phyloP scores from a whole-genome alignment of 345 rosid genomes.

The Populus tremula region DNA sequence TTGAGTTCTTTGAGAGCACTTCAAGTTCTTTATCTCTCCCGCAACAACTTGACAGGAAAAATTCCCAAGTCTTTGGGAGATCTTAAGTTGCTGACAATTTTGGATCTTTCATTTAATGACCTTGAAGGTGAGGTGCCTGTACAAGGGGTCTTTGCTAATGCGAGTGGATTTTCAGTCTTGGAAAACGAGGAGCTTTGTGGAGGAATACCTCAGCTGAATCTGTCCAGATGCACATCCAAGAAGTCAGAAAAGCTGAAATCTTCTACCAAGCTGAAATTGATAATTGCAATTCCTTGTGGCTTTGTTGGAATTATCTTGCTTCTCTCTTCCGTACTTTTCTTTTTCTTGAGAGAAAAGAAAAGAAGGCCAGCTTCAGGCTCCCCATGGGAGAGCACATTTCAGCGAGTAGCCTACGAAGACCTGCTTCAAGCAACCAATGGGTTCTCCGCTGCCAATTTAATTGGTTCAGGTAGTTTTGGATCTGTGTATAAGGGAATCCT shows the following conservation, averaged over 20 bases:
- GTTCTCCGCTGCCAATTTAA: background rate
- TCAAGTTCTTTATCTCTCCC: constrained; percentile 3
- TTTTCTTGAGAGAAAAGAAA: background rate
- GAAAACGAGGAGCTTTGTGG: constrained; percentile 19
- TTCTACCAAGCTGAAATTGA: background rate
- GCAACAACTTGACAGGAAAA: constrained; percentile 13
- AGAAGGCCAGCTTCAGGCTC: background rate
- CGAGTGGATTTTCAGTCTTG: background rate
- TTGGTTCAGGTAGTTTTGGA: constrained; percentile 11
- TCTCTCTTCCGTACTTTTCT: background rate
- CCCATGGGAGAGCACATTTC: background rate
- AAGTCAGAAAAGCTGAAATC: background rate
- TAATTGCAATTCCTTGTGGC: background rate
- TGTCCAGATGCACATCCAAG: background rate
- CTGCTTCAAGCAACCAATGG: background rate
- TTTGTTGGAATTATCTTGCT: background rate
- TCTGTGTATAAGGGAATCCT: constrained; percentile 1
- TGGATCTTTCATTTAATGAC: constrained; percentile 15
- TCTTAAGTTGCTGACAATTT: background rate
- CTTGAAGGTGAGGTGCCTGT: constrained; percentile 14
- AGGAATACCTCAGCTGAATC: constrained; percentile 3
- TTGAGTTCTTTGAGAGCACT: constrained; percentile 9
- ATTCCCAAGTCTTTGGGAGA: constrained; percentile 5
- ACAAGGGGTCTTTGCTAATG: constrained; percentile 8
- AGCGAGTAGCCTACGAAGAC: background rate